Percentiles rank a stretch among this genome's conserved stretches.
These are phyloP conservation scores for Medicago truncatula DNA, from an alignment of 306 rosid species.

Conservation along the genomic window DNA sequence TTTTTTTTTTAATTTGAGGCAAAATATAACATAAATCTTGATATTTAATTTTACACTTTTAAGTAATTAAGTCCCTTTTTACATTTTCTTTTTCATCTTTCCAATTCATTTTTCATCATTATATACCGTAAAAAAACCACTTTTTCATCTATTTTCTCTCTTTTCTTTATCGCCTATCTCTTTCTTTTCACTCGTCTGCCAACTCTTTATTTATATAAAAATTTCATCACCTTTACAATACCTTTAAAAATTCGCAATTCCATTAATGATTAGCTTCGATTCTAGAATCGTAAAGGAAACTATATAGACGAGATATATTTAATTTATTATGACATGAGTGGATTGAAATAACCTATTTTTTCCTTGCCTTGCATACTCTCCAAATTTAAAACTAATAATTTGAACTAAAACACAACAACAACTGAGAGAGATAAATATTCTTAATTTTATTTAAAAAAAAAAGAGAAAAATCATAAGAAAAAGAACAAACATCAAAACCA, in stretches of 20 bases:
- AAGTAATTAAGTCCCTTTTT: no score
- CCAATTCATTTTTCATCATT: no score
- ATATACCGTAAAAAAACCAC: no score
- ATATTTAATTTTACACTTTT: no score
- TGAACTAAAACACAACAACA: background rate
- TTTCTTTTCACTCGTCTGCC: background rate
- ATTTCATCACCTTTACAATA: constrained; percentile 1
- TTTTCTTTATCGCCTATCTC: background rate
- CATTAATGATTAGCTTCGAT: constrained; percentile 18
- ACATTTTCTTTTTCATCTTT: no score
- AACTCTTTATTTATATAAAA: background rate
- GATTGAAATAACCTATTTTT: background rate
- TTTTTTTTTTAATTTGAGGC: no score
- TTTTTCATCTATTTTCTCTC: background rate
- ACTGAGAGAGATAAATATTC: background rate
- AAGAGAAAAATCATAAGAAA: background rate
- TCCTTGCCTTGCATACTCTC: background rate
- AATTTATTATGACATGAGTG: background rate
- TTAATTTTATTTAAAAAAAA: no score
- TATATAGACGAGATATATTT: no score
- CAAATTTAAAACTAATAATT: background rate
- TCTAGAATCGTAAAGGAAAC: background rate
- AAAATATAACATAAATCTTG: no score
- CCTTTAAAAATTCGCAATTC: constrained; percentile 6
- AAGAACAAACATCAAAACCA: background rate